Conservation (phyloP, 148 eudicot species). For the Rheum nobile region DNA sequence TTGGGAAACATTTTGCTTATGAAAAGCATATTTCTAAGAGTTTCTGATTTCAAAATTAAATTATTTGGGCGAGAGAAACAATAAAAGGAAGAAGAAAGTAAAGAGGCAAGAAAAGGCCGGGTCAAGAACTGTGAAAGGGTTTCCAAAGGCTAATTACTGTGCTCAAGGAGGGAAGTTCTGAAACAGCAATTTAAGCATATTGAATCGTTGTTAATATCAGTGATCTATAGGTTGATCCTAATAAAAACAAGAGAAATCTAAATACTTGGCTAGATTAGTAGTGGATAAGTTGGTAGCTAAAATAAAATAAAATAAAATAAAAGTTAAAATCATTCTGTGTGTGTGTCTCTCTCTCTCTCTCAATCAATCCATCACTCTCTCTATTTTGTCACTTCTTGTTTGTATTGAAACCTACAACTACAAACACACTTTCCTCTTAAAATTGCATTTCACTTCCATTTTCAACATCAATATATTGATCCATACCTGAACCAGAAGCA, state of each 20-base stretch:
- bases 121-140: not conserved
- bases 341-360: not conserved
- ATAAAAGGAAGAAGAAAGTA: not conserved
- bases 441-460: not conserved
- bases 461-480: not conserved
- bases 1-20: not conserved
- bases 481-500: slow-evolving; percentile 3
- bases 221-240: not conserved
- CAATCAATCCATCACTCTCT: not conserved
- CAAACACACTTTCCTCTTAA: not conserved
- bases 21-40: not conserved
- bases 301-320: not conserved
- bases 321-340: not conserved
- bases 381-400: not conserved
- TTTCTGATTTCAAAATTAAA: not conserved
- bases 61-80: no score
- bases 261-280: not conserved
- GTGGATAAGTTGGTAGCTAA: not conserved
- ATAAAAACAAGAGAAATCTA: not conserved
- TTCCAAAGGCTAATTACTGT: not conserved
- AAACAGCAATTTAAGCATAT: not conserved
- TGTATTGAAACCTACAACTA: not conserved
- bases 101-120: not conserved
- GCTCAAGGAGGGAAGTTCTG: not conserved
- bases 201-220: not conserved